Percentiles rank a stretch among this genome's conserved stretches.
phyloP scores from a whole-genome alignment of 176 grass and related monocot species.

The Secale cereale region DNA sequence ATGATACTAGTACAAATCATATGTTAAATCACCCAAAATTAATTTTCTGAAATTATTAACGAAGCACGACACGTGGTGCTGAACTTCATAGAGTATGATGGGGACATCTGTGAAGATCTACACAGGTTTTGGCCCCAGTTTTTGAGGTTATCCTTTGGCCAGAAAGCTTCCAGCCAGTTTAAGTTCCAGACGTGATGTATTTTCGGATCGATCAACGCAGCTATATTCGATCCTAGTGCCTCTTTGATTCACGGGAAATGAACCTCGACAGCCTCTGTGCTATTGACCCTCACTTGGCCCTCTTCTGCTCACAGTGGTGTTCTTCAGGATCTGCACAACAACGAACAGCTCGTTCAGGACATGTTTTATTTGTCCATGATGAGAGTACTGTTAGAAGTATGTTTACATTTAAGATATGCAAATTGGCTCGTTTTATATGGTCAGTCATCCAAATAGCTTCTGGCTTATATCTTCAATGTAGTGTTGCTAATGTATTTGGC shows the following conservation, averaged over 20 bases:
- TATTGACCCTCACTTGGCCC: slow-evolving; percentile 72
- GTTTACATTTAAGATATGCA: no score
- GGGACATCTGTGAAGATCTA: background rate
- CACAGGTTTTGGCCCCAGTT: background rate
- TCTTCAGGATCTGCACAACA: slow-evolving; percentile 80
- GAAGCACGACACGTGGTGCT: background rate
- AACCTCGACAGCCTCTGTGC: background rate
- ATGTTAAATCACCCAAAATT: background rate
- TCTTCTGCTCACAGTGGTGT: slow-evolving; percentile 90
- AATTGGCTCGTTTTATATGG: no score
- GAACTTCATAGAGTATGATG: background rate
- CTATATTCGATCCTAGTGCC: background rate
- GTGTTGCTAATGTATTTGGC: no score
- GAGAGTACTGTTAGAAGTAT: no score
- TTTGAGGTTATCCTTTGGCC: slow-evolving; percentile 7
- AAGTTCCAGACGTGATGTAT: background rate
- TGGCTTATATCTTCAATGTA: no score
- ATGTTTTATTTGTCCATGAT: background rate
- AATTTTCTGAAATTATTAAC: background rate
- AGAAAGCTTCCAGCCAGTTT: background rate
- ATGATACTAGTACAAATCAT: background rate
- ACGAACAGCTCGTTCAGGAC: slow-evolving; percentile 4
- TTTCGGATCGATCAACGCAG: background rate
- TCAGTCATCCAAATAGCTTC: no score
- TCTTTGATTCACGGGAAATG: background rate